phyloP scores from a whole-genome alignment of 108 stramenopile species.

The Stephanodiscus minutulus region DNA sequence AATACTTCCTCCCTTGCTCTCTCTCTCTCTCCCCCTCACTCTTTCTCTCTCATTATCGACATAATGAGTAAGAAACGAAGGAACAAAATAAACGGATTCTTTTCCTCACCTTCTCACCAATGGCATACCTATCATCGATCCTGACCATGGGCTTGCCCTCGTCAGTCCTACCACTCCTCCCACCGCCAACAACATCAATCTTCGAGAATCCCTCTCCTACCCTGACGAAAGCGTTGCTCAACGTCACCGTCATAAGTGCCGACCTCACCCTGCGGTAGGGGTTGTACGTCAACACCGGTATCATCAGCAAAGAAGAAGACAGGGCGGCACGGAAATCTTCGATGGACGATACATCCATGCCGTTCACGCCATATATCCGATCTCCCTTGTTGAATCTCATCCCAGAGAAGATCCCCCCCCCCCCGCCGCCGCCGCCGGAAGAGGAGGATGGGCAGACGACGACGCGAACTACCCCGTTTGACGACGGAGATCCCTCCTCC shows the following conservation, averaged over 20 bases:
- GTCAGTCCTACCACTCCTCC: too few species aligned
- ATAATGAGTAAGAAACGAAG: too few species aligned
- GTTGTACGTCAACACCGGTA: constrained; percentile 39
- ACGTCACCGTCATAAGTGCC: constrained; percentile 46
- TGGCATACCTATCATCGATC: constrained; percentile 50
- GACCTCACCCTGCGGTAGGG: constrained; percentile 54
- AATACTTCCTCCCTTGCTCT: too few species aligned
- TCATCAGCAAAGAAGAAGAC: too few species aligned
- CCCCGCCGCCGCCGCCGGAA: neutral
- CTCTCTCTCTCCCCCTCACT: too few species aligned
- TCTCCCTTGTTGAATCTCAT: constrained; percentile 18
- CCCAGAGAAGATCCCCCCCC: constrained; percentile 21
- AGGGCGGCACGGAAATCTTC: constrained; percentile 12
- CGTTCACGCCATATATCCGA: constrained; percentile 33
- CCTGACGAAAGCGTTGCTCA: constrained; percentile 8
- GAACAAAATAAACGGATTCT: constrained; percentile 2
- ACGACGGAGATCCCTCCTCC: too few species aligned
- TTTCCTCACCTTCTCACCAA: constrained; percentile 29
- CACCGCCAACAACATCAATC: constrained; percentile 9
- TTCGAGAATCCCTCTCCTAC: constrained; percentile 10
- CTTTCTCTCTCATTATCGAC: too few species aligned
- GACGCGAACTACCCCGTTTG: constrained; percentile 7
- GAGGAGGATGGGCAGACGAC: neutral
- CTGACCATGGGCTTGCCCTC: constrained; percentile 6
- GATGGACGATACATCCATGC: constrained; percentile 11